phyloP scores from a whole-genome alignment of 2,329 filamentous ascomycete genomes.

The Thermomyces lanuginosus region DNA sequence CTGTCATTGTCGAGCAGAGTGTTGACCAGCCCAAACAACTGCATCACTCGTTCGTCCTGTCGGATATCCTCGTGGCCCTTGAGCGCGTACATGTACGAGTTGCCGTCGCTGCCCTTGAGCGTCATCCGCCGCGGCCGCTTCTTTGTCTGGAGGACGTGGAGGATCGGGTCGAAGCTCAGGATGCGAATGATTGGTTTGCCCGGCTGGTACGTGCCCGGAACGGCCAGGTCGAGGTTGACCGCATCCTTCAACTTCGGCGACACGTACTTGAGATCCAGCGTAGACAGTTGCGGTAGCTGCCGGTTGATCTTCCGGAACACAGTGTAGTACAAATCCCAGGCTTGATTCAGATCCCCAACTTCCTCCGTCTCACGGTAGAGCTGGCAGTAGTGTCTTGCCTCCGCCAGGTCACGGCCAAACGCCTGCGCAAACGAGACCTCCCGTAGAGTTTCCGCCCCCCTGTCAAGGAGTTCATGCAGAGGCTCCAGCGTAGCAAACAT shows the following conservation, averaged over 20 bases:
- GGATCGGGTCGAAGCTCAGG: conserved; percentile 72
- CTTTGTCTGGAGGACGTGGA: conserved; percentile 90
- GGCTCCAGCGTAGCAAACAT: conserved; percentile 89
- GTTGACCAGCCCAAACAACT: conserved; percentile 94
- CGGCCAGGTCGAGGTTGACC: conserved; percentile 73
- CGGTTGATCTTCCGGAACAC: conserved; percentile 91
- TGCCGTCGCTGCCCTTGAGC: conserved; percentile 75
- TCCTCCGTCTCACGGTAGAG: conserved; percentile 81
- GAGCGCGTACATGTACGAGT: conserved; percentile 70
- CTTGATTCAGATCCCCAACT: conserved; percentile 87
- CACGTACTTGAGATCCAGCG: conserved; percentile 87
- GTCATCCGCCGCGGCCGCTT: conserved; percentile 84
- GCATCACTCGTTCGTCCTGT: conserved; percentile 98
- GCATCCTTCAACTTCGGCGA: conserved; percentile 82
- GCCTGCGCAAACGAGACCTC: conserved; percentile 97
- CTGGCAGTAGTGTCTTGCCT: conserved; percentile 90
- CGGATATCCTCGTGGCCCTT: conserved; percentile 99
- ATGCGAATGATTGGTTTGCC: conserved; percentile 68
- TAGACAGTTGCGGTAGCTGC: conserved; percentile 83
- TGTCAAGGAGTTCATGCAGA: conserved; percentile 78
- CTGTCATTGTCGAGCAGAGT: conserved; percentile 85
- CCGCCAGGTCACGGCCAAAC: conserved; percentile 85
- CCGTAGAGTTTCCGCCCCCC: conserved; percentile 77
- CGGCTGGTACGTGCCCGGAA: conserved; percentile 88
- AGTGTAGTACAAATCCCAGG: conserved; percentile 98